A percentile compares a stretch with the other conserved stretches of the same genome.
These are phyloP conservation scores for Annona cherimola DNA, from an alignment of 164 flowering plant genomes.

Conservation along the genomic window DNA sequence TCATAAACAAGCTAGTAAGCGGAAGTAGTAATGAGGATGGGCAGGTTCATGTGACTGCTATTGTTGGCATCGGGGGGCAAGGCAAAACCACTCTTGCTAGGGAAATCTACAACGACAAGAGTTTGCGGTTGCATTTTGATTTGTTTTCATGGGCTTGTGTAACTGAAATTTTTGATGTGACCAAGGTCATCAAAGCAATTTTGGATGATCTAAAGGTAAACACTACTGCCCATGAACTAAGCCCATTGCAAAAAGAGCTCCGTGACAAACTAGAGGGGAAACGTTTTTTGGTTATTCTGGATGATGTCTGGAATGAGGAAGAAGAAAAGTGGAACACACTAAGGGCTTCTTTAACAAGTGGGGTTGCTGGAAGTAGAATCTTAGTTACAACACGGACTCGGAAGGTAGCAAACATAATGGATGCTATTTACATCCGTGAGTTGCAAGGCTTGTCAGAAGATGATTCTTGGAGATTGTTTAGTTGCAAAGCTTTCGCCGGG, in stretches of 20 bases:
- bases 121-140: slow-evolving; percentile 4
- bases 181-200: background rate
- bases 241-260: slow-evolving; percentile 1
- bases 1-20: background rate
- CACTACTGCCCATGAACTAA: background rate
- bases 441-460: background rate
- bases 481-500: background rate
- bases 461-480: slow-evolving; percentile 4
- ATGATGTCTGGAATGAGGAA: slow-evolving; percentile 10
- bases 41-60: background rate
- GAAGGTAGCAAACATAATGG: background rate
- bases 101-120: background rate
- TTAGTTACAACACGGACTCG: slow-evolving; percentile 10
- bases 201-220: background rate
- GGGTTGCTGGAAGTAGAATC: slow-evolving; percentile 8
- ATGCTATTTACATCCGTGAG: background rate
- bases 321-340: background rate
- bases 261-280: background rate
- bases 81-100: slow-evolving; percentile 5
- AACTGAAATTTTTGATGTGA: slow-evolving; percentile 1
- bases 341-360: background rate
- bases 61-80: background rate
- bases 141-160: slow-evolving; percentile 3
- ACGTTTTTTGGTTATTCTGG: slow-evolving; percentile 1
- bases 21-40: background rate